These are phyloP conservation scores for Scedosporium dehoogii DNA, from an alignment of 2,329 filamentous ascomycete genomes.

Conservation along the genomic window DNA sequence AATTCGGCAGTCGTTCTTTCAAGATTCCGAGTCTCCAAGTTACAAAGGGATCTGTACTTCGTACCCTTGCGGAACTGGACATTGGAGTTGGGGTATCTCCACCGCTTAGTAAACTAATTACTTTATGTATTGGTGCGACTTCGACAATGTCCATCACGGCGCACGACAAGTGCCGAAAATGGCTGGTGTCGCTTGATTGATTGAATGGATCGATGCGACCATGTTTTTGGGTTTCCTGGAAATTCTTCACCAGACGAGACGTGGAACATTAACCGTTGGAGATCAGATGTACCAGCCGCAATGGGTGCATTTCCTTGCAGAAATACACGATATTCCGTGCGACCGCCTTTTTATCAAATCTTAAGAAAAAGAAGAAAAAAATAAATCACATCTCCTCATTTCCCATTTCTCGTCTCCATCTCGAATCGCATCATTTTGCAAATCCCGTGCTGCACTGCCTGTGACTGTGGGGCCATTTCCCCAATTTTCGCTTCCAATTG, in stretches of 20 bases:
- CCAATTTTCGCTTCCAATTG: not conserved
- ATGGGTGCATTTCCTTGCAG: not conserved
- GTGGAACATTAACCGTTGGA: not conserved
- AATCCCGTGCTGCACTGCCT: not conserved
- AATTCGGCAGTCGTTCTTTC: too few relatives aligned
- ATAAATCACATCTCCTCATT: not conserved
- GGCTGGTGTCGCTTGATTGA: too few relatives aligned
- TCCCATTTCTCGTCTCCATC: not conserved
- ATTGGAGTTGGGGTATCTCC: too few relatives aligned
- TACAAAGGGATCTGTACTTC: too few relatives aligned
- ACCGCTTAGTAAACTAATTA: too few relatives aligned
- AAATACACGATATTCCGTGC: not conserved
- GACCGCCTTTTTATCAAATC: not conserved
- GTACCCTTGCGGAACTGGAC: too few relatives aligned
- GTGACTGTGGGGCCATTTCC: not conserved
- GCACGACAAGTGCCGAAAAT: not conserved
- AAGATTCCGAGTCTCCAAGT: too few relatives aligned
- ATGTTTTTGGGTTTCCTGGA: not conserved
- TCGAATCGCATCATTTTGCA: not conserved
- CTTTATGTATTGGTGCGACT: too few relatives aligned
- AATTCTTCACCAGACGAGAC: not conserved
- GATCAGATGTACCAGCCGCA: not conserved
- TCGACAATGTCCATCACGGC: too few relatives aligned
- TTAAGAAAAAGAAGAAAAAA: not conserved
- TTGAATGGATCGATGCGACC: too few relatives aligned